Percentiles rank a stretch among this genome's conserved stretches.
Evolutionary conservation across 2,329 filamentous ascomycete genomes (phyloP).

Genomic region (Botrytis galanthina): DNA sequence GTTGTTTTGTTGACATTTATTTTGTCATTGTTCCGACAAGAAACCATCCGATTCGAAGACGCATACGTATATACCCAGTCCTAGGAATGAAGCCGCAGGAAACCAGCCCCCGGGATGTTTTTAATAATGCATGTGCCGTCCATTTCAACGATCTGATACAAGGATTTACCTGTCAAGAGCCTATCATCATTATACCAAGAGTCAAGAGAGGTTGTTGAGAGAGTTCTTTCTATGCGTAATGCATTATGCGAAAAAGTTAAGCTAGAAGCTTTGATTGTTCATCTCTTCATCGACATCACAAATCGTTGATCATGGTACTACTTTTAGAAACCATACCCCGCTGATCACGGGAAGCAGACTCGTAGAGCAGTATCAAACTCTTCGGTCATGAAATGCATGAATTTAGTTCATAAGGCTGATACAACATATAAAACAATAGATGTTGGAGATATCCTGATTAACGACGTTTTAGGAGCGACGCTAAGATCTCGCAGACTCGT

Average conservation of each 20-base stretch:
- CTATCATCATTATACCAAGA: background rate
- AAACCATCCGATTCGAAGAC: constrained; percentile 1
- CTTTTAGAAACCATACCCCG: constrained; percentile 8
- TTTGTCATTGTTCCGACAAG: background rate
- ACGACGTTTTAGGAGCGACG: background rate
- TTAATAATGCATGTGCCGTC: background rate
- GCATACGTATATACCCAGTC: background rate
- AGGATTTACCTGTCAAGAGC: constrained; percentile 11
- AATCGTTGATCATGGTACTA: constrained; percentile 1
- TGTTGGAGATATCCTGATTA: constrained; percentile 9
- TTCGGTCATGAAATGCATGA: constrained; percentile 13
- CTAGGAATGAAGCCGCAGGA: constrained; percentile 1
- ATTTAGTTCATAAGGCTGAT: constrained; percentile 17
- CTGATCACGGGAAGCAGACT: background rate
- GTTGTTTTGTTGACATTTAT: background rate
- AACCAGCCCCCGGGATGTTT: background rate
- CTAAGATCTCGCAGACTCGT: background rate
- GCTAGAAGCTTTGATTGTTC: constrained; percentile 6
- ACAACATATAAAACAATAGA: constrained; percentile 16
- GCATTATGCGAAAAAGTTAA: constrained; percentile 4
- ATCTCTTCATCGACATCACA: constrained; percentile 14
- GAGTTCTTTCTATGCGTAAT: background rate
- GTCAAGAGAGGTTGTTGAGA: background rate
- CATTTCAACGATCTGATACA: constrained; percentile 16
- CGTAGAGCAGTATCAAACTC: background rate